A percentile compares a stretch with the other conserved stretches of the same genome.
Evolutionary conservation across 2,329 filamentous ascomycete species (phyloP).

Genomic region (Pseudocercospora fijiensis): DNA sequence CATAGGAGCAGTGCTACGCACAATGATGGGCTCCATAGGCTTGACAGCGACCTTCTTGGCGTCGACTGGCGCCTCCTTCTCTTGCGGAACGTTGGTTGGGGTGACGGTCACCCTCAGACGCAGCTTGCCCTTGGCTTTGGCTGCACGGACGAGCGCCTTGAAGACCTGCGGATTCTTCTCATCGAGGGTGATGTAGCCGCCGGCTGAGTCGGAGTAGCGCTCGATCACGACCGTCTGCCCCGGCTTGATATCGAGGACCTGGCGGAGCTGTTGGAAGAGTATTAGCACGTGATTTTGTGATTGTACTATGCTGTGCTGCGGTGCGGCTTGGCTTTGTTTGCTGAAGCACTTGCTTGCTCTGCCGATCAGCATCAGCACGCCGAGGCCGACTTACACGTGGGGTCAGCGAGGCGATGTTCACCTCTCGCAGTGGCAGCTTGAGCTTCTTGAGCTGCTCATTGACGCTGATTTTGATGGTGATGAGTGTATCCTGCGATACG

Average conservation of each 20-base stretch:
- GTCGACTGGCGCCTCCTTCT: conserved; percentile 20
- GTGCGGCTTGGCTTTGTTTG: conserved; percentile 4
- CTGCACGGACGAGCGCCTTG: conserved; percentile 94
- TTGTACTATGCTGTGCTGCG: not conserved
- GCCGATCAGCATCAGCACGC: not conserved
- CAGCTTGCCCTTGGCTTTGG: conserved; percentile 97
- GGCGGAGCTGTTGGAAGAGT: conserved; percentile 60
- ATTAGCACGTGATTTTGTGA: conserved; percentile 23
- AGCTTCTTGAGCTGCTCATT: conserved; percentile 76
- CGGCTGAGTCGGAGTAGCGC: conserved; percentile 92
- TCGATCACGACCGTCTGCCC: conserved; percentile 70
- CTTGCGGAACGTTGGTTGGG: conserved; percentile 23
- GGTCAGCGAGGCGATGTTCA: conserved; percentile 41
- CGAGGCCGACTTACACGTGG: conserved; percentile 4
- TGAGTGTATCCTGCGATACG: conserved; percentile 65
- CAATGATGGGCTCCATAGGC: conserved; percentile 22
- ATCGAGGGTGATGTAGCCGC: conserved; percentile 75
- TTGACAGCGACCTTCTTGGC: conserved; percentile 23
- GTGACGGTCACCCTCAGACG: conserved; percentile 62
- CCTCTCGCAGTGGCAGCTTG: conserved; percentile 85
- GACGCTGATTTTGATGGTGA: conserved; percentile 82
- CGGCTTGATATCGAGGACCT: conserved; percentile 63
- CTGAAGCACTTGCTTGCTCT: not conserved
- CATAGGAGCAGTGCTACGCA: conserved; percentile 13
- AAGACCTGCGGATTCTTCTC: conserved; percentile 76